Percentiles rank a stretch among this genome's conserved stretches.
Conservation (phyloP, 768 basidiomycete species). For the Russula sp. region DNA sequence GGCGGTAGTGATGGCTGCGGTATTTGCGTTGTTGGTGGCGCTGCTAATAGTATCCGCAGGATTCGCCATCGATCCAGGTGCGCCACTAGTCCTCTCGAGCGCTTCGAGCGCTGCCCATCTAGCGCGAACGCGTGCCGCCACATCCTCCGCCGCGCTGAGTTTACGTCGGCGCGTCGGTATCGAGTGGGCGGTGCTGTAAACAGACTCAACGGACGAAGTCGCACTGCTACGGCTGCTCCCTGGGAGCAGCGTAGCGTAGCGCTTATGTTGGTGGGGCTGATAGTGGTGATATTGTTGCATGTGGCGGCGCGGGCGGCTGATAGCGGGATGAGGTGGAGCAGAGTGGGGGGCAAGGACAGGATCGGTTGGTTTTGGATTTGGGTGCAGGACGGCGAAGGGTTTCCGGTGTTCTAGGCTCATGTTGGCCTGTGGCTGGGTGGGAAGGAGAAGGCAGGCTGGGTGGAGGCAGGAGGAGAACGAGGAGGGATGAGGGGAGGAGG, state of each 20-base stretch:
- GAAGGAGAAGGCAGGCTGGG: neutral
- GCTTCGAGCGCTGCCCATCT: slow-evolving; percentile 29
- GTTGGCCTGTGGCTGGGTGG: neutral
- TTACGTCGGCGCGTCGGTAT: slow-evolving; percentile 22
- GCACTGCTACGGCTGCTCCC: slow-evolving; percentile 27
- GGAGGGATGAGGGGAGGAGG: neutral
- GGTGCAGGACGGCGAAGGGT: slow-evolving; percentile 15
- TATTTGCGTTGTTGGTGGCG: neutral
- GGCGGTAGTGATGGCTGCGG: neutral
- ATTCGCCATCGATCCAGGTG: neutral
- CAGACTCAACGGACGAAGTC: slow-evolving; percentile 23
- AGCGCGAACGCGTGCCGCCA: slow-evolving; percentile 26
- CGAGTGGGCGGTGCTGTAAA: slow-evolving; percentile 12
- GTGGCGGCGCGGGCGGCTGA: slow-evolving; percentile 24
- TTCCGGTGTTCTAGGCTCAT: slow-evolving; percentile 26
- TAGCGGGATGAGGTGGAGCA: neutral
- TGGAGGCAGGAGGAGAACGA: neutral
- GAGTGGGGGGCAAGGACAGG: neutral
- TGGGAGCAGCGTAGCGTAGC: slow-evolving; percentile 25
- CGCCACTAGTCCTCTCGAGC: slow-evolving; percentile 16
- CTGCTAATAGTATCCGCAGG: neutral
- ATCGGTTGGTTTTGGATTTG: slow-evolving; percentile 6
- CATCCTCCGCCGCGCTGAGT: slow-evolving; percentile 28
- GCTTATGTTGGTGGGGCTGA: slow-evolving; percentile 18
- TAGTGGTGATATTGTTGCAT: slow-evolving; percentile 11